Conservation (phyloP, 2,329 filamentous ascomycete genomes). For the Rutstroemia sp. region DNA sequence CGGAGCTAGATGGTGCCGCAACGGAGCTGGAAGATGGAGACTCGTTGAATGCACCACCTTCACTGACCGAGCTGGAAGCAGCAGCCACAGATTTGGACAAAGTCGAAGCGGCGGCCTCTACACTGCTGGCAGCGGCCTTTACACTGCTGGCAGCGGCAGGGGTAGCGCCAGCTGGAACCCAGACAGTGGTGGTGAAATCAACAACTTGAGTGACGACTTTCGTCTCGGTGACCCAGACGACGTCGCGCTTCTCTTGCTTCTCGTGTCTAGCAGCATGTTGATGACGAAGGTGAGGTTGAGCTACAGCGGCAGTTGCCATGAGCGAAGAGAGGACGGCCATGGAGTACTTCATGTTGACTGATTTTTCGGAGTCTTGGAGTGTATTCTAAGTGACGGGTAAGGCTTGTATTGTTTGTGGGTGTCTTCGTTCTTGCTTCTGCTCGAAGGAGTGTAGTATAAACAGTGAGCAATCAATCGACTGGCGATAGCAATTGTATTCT, state of each 20-base stretch:
- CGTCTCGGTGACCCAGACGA: constrained; percentile 42
- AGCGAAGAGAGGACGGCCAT: constrained; percentile 25
- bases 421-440: neutral
- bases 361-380: constrained; percentile 2
- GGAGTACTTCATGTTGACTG: constrained; percentile 30
- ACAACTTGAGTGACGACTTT: constrained; percentile 41
- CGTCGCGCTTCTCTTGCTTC: constrained; percentile 20
- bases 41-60: neutral
- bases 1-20: constrained; percentile 3
- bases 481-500: constrained; percentile 4
- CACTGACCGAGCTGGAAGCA: constrained; percentile 4
- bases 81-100: constrained; percentile 4
- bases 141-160: constrained; percentile 11
- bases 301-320: constrained; percentile 24
- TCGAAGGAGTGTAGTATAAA: constrained; percentile 1
- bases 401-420: neutral
- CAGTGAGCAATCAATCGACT: neutral
- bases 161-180: constrained; percentile 30
- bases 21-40: neutral
- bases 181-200: constrained; percentile 31
- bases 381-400: neutral
- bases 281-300: constrained; percentile 31
- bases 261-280: constrained; percentile 25
- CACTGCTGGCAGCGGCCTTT: constrained; percentile 10
- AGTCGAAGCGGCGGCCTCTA: constrained; percentile 8